Evolutionary conservation across 176 grass and related monocot genomes (phyloP).

Genomic region (Phoenix roebelenii): DNA sequence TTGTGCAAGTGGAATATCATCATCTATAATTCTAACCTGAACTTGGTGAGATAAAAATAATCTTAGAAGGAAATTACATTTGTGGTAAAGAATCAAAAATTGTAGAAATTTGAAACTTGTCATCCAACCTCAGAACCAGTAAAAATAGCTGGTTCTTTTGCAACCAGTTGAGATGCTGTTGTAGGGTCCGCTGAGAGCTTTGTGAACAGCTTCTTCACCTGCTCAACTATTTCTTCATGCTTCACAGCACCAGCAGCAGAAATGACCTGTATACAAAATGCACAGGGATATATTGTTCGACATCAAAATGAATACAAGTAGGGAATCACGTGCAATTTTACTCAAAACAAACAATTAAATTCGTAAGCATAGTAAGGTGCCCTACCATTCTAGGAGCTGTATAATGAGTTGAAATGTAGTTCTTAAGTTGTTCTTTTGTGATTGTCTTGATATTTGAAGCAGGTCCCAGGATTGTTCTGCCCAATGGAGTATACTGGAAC

Average conservation of each 20-base stretch:
- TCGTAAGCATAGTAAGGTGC: neutral
- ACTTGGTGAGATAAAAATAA: constrained; percentile 9
- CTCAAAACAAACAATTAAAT: too few species aligned
- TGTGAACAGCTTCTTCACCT: constrained; percentile 60
- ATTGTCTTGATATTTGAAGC: constrained; percentile 72
- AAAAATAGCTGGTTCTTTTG: constrained; percentile 63
- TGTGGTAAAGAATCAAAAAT: neutral
- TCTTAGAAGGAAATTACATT: neutral
- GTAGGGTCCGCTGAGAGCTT: constrained; percentile 71
- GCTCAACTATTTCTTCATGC: constrained; percentile 78
- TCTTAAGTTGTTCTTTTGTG: constrained; percentile 58
- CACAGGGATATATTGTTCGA: too few species aligned
- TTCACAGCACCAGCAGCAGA: constrained; percentile 81
- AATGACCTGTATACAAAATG: constrained; percentile 44
- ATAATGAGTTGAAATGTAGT: constrained; percentile 89
- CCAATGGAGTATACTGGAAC: constrained; percentile 92
- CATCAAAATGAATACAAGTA: too few species aligned
- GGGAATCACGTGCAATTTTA: too few species aligned
- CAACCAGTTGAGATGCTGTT: constrained; percentile 60
- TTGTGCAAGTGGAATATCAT: constrained; percentile 90
- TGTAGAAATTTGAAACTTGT: neutral
- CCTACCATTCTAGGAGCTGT: constrained; percentile 90
- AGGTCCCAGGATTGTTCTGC: constrained; percentile 79
- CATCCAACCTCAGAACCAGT: constrained; percentile 83
- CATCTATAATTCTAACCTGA: constrained; percentile 88